Evolutionary conservation across 106 monocot species (phyloP).

Genomic region (Posidonia australis): DNA sequence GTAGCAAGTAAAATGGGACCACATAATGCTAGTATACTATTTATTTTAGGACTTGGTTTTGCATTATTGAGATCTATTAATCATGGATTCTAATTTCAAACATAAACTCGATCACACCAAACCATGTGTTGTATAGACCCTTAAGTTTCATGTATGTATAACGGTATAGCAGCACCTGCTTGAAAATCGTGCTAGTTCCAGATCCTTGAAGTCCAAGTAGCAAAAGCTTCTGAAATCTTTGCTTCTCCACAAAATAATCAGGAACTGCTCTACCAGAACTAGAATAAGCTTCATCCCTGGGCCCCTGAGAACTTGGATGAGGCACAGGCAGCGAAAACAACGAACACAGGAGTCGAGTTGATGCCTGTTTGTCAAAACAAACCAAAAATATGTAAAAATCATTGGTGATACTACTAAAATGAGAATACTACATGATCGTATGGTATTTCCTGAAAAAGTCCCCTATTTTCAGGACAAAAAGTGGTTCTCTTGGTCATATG

Average conservation of each 20-base stretch:
- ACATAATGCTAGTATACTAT: too few species aligned
- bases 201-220: constrained; percentile 74
- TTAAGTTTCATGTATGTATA: not conserved
- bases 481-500: too few species aligned
- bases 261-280: constrained; percentile 51
- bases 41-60: too few species aligned
- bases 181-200: constrained; percentile 88
- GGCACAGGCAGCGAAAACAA: constrained; percentile 78
- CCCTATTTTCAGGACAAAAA: too few species aligned
- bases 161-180: constrained; percentile 40
- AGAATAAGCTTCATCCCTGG: constrained; percentile 41
- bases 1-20: too few species aligned
- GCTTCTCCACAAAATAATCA: constrained; percentile 52
- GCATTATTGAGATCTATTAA: too few species aligned
- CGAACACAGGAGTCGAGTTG: constrained; percentile 54
- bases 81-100: too few species aligned
- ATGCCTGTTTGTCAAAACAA: constrained; percentile 34
- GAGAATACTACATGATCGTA: not conserved
- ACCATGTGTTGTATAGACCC: too few species aligned
- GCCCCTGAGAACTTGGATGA: constrained; percentile 28
- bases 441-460: too few species aligned
- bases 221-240: constrained; percentile 77
- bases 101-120: too few species aligned
- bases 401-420: not conserved
- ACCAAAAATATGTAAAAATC: too few species aligned